Conservation (phyloP, 352 stramenopile genomes). For the Pythium apleroticum region DNA sequence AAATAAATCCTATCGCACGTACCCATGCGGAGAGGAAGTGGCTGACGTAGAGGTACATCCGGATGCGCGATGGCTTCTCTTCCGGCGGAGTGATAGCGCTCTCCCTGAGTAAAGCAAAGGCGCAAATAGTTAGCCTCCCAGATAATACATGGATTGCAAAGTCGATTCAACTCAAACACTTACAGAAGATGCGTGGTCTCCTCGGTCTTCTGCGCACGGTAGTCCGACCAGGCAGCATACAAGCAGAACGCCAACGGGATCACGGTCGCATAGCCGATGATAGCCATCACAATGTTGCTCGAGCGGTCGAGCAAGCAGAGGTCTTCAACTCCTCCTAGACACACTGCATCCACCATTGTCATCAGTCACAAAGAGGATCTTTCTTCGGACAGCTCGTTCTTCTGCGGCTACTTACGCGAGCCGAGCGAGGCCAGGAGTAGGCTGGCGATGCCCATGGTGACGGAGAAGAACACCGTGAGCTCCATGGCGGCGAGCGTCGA, state of each 20-base stretch:
- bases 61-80: constrained; percentile 34
- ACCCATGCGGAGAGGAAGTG: constrained; percentile 82
- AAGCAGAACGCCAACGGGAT: constrained; percentile 42
- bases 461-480: constrained; percentile 55
- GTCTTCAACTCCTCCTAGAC: constrained; percentile 31
- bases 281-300: constrained; percentile 61
- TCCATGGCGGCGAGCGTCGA: constrained; percentile 33
- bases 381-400: no score
- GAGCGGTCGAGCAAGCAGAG: constrained; percentile 40
- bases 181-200: constrained; percentile 39
- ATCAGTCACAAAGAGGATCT: no score
- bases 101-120: not conserved
- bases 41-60: constrained; percentile 69
- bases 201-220: constrained; percentile 15
- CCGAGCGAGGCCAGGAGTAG: constrained; percentile 46
- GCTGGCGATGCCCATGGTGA: constrained; percentile 41
- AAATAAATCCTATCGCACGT: not conserved
- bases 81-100: not conserved
- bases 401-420: constrained; percentile 25
- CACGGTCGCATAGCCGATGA: constrained; percentile 52
- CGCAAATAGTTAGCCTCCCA: no score
- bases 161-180: constrained; percentile 2
- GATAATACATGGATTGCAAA: no score
- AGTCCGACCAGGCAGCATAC: constrained; percentile 39
- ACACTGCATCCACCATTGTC: constrained; percentile 30